Evolutionary conservation across 768 basidiomycete species (phyloP).

Genomic region (Tylopilus rubrobrunneus): DNA sequence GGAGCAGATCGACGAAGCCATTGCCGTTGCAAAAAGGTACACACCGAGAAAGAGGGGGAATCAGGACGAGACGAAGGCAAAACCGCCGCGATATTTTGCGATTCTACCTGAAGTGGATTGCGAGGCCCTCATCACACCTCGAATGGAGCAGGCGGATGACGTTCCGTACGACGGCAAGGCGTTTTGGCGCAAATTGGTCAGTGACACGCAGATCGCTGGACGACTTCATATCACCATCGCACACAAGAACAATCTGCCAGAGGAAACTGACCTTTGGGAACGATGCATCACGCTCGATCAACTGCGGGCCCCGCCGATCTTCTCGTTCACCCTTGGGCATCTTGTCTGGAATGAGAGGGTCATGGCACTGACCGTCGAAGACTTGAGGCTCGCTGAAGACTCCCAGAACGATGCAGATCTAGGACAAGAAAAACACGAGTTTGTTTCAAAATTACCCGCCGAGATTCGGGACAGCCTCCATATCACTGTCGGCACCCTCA

Average conservation of each 20-base stretch:
- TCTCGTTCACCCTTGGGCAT: constrained; percentile 55
- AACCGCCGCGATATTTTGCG: constrained; percentile 68
- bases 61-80: constrained; percentile 25
- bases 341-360: constrained; percentile 75
- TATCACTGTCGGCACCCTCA: constrained; percentile 79
- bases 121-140: constrained; percentile 39
- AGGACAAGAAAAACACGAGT: constrained; percentile 39
- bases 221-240: constrained; percentile 86
- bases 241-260: constrained; percentile 52
- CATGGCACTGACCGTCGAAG: constrained; percentile 75
- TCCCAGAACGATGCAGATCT: constrained; percentile 26
- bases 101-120: constrained; percentile 74
- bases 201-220: constrained; percentile 43
- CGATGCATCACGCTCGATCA: constrained; percentile 16
- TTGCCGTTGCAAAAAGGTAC: constrained; percentile 42
- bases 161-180: constrained; percentile 27
- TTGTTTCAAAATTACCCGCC: constrained; percentile 44
- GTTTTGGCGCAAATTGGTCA: constrained; percentile 50
- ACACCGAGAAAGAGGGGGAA: constrained; percentile 19
- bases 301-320: constrained; percentile 43
- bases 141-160: constrained; percentile 35
- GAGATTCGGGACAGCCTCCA: constrained; percentile 58
- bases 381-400: constrained; percentile 40
- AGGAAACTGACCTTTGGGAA: constrained; percentile 43
- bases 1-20: constrained; percentile 48